Evolutionary conservation across 2,329 filamentous ascomycete genomes (phyloP), one percentile per base, ranked within the genome.

Genomic region (Arthroderma uncinatum): DNA sequence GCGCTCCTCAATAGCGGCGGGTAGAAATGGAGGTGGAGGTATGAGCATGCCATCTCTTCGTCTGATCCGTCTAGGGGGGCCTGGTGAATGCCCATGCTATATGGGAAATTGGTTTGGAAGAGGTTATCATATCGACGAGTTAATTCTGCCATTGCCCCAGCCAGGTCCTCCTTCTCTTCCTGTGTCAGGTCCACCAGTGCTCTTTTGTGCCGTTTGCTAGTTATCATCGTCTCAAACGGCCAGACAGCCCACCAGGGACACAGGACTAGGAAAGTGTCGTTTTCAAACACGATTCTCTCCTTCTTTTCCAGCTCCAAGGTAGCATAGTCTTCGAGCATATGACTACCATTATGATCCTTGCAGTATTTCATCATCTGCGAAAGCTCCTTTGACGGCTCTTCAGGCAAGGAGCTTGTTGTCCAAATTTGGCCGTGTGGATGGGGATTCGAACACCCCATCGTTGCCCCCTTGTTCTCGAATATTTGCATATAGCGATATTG

Each of bases 401-500:
- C 91, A 0, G 93, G 93, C 63, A 96, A 76, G 5, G 84, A 86
- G 21, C 89, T 95, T 0, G 91, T 95, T 1, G 89, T 93, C 93
- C 93, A 98, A 61, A 96, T 80, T 71, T 98, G 93, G 59, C 93
- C 92, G 73, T 98, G 93, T 0, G 93, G 93, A 71, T 98, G 93
- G 0, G 93, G 93, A 71, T 98, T 98, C 1, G 92, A 97, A 77
- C 93, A 98, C 54, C 93, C 93, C 93, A 98, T 98, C 9, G 92
- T 89, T 0, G 87, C 84, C 54, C 93, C 93, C 74, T 98, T 98
- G 78, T 98, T 98, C 75, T 98, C 93, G 62, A 98, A 98, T 62
- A 98, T 97, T 70, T 98, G 93, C 91, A 98, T 96, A 74, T 95
- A 97, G 56, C 87, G 83, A 66, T 95, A 89, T 72, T 95, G 89